A percentile compares a stretch with the other conserved stretches of the same genome.
Conservation (phyloP, 177 flowering plant species). For the Telopea speciosissima region DNA sequence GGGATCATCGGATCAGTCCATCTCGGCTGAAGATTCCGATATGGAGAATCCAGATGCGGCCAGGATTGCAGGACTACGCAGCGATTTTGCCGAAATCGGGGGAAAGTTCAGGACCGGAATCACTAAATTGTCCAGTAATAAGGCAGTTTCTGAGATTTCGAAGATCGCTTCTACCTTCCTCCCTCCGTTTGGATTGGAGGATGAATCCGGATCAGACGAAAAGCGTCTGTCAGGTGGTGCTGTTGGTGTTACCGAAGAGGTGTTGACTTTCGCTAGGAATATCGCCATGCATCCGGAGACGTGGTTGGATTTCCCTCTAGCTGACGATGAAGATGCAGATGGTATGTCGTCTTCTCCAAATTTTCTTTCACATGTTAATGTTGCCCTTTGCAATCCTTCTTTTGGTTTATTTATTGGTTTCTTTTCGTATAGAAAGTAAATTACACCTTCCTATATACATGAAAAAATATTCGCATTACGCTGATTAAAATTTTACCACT, state of each 20-base stretch:
- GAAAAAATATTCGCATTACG: background rate
- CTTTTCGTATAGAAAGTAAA: background rate
- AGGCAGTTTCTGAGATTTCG: slow-evolving; percentile 36
- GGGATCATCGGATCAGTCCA: slow-evolving; percentile 15
- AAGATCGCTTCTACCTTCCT: slow-evolving; percentile 37
- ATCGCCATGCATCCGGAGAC: slow-evolving; percentile 97
- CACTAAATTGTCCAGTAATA: slow-evolving; percentile 18
- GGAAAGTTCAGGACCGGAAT: slow-evolving; percentile 32
- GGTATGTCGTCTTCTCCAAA: slow-evolving; percentile 35
- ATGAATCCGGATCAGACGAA: slow-evolving; percentile 23
- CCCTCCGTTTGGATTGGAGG: slow-evolving; percentile 26
- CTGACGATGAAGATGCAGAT: slow-evolving; percentile 71
- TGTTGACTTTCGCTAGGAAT: slow-evolving; percentile 73
- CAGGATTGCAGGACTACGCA: slow-evolving; percentile 22
- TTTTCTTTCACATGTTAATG: background rate
- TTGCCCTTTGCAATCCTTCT: background rate
- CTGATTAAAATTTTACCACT: background rate
- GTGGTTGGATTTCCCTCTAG: slow-evolving; percentile 92
- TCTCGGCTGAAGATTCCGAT: slow-evolving; percentile 10
- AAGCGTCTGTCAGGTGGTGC: slow-evolving; percentile 30
- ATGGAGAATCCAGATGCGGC: slow-evolving; percentile 17
- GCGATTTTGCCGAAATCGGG: slow-evolving; percentile 39
- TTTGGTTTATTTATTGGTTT: background rate
- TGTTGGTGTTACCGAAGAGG: slow-evolving; percentile 80
- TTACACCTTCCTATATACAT: background rate